These are phyloP conservation scores for Serendipita vermifera DNA, from an alignment of 768 basidiomycete species.

Conservation along the genomic window DNA sequence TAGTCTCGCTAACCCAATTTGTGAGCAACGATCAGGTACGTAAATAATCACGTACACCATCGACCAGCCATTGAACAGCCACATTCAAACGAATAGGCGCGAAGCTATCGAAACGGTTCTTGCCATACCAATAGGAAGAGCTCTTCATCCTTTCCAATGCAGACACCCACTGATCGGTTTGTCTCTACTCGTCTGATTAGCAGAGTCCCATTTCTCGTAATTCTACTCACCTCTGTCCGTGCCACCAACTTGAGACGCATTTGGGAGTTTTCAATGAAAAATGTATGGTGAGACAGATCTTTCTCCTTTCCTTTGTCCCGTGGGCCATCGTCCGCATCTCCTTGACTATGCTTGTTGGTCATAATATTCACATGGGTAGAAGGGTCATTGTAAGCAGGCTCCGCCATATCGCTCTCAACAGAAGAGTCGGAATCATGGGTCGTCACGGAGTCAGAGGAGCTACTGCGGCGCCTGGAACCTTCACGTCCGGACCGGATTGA, in stretches of 20 bases:
- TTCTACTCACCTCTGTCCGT: slow-evolving; percentile 56
- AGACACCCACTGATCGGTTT: slow-evolving; percentile 96
- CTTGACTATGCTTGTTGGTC: slow-evolving; percentile 18
- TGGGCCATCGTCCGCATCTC: slow-evolving; percentile 25
- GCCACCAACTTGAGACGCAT: slow-evolving; percentile 76
- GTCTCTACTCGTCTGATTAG: slow-evolving; percentile 39
- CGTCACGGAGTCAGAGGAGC: slow-evolving; percentile 28
- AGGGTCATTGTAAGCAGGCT: slow-evolving; percentile 6
- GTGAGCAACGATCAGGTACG: neutral
- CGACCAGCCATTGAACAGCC: slow-evolving; percentile 94
- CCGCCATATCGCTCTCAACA: slow-evolving; percentile 9
- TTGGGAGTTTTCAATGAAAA: slow-evolving; percentile 87
- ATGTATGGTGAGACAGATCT: slow-evolving; percentile 84
- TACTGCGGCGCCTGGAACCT: slow-evolving; percentile 15
- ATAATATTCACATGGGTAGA: slow-evolving; percentile 16
- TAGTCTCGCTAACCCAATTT: slow-evolving; percentile 69
- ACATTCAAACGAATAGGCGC: slow-evolving; percentile 87
- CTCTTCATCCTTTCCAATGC: slow-evolving; percentile 70
- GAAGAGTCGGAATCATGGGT: slow-evolving; percentile 21
- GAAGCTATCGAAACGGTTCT: slow-evolving; percentile 87
- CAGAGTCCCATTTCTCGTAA: neutral
- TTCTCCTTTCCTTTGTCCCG: slow-evolving; percentile 35
- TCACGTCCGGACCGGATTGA: slow-evolving; percentile 17
- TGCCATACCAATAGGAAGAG: slow-evolving; percentile 61
- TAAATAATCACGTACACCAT: slow-evolving; percentile 52